Base-by-base conservation (phyloP, 495 filamentous ascomycete genomes). In the Beverwykella pulmonaria region DNA sequence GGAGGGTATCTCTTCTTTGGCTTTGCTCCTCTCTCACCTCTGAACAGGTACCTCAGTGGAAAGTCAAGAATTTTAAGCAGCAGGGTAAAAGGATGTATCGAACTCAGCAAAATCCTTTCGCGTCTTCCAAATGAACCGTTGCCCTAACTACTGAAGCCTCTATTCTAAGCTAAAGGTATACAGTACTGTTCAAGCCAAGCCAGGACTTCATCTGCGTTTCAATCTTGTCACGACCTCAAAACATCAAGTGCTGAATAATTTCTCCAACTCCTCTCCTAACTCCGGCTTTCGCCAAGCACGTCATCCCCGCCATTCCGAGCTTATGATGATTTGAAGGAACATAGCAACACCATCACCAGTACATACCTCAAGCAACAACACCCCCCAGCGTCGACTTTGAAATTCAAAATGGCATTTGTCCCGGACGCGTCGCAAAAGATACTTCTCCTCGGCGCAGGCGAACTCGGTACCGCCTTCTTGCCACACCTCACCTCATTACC, bases 361-460 rank as follows among this genome's bases (percentile, higher is more conserved):
- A 5, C 32, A 44, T 44, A 4, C 6, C 39, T 9, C 39, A 15
- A 44, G 17, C 39, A 44, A 9, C 8, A 10, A 44, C 39, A 44
- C 15, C 8, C 3, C 39, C 5, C 39, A 44, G 5, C 5, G 12
- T 34, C 32, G 12, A 34, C 5, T 34, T 6, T n/a, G 12, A 48
- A n/a, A n/a, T n/a, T 19, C 49, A 57, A 41, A 25, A 57, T 57
- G 53, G 14, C 52, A 6, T 54, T 29, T 19, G 39, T 44, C 8
- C 30, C 53, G 5, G 10, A n/a, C 30, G 15, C 19, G 1, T 26
- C 15, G 3, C 53, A 57, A 1, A 29, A 68, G 58, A 84, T 87
- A 69, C 84, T 88, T 63, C 74, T 88, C 36, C 76, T 90, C 67
- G 86, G 86, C 58, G 82, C 82, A 41, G 86, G 86, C 56, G 86